Evolutionary conservation across 208 protist species (phyloP), one percentile per base, ranked within the genome.

Genomic region (Crithidia thermophila): DNA sequence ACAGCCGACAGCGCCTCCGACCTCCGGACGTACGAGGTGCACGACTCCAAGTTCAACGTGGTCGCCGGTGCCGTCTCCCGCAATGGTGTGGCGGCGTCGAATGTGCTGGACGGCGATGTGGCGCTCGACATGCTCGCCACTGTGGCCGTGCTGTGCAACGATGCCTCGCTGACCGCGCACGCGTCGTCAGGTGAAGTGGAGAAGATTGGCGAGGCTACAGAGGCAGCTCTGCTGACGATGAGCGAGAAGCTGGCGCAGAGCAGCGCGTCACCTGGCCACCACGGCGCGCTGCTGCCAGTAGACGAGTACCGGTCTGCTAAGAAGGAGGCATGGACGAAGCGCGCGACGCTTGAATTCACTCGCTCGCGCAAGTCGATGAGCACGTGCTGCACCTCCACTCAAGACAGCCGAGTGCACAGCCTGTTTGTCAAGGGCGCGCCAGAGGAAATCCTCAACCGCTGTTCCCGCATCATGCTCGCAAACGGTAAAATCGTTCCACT

Each of bases 391-490:
- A 77, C 84, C 14, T 82, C 77, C 0, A 45, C 57, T 10, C 27
- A 53, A 0, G 52, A 72, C 30, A 5, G 51, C 33, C 31, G 36
- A 3, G 2, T 53, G 28, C 75, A 73, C 56, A 82, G 58, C 43
- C 81, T 98, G 14, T 90, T 97, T 81, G 80, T 97, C 31, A 99
- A 99, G 73, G 98, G 98, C 53, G 98, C 97, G 0, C 88, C 97
- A 13, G 97, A 99, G 69, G 79, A 91, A 21, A 67, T 99, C 8
- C 56, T 99, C 2, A 80, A 77, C 21, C 90, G 95, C 3, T 98
- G 91, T 73, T 82, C 62, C 36, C 67, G 72, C 77, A 51, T 87
- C 13, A 74, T 84, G 85, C 46, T 81, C 45, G 45, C 72, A 1
- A 66, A 92, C 58, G 89, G 91, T 13, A 40, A 51, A 14, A 67